Evolutionary conservation across 495 filamentous ascomycete species (phyloP).

Genomic region (Penicillium pulvis): DNA sequence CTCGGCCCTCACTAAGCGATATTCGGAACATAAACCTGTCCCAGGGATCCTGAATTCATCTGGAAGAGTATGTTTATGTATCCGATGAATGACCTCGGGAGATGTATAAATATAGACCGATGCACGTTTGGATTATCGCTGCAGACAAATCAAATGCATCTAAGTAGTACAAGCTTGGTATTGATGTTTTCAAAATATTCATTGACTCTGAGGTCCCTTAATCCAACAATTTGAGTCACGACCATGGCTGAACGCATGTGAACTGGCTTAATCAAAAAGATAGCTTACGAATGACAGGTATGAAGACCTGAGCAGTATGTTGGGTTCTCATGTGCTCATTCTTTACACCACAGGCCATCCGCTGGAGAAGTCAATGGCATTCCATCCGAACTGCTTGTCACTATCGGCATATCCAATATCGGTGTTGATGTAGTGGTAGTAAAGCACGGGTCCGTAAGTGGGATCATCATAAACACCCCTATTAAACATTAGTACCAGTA

Average conservation of each 20-base stretch:
- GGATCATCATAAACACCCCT: slow-evolving; percentile 54
- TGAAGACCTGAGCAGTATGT: neutral
- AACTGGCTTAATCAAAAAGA: neutral
- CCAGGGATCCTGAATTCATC: no score
- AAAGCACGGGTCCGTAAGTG: slow-evolving; percentile 56
- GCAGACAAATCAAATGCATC: no score
- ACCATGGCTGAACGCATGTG: neutral
- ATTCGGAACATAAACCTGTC: no score
- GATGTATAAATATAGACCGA: no score
- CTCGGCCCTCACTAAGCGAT: no score
- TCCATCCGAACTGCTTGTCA: slow-evolving; percentile 70
- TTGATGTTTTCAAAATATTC: no score
- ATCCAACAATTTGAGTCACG: neutral
- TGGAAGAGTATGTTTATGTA: no score
- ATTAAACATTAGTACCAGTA: slow-evolving; percentile 12
- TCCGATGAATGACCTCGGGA: no score
- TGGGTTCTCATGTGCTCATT: neutral
- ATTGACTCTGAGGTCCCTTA: neutral
- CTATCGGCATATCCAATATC: slow-evolving; percentile 64
- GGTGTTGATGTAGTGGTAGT: slow-evolving; percentile 73
- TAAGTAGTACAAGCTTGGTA: no score
- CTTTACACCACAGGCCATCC: slow-evolving; percentile 63
- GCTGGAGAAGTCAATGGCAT: slow-evolving; percentile 60
- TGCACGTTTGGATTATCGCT: no score
- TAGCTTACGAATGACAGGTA: neutral